A percentile compares a stretch with the other conserved stretches of the same genome.
Evolutionary conservation across 1,284 basidiomycete genomes (phyloP).

Genomic region (Phellopilus nigrolimitatus): DNA sequence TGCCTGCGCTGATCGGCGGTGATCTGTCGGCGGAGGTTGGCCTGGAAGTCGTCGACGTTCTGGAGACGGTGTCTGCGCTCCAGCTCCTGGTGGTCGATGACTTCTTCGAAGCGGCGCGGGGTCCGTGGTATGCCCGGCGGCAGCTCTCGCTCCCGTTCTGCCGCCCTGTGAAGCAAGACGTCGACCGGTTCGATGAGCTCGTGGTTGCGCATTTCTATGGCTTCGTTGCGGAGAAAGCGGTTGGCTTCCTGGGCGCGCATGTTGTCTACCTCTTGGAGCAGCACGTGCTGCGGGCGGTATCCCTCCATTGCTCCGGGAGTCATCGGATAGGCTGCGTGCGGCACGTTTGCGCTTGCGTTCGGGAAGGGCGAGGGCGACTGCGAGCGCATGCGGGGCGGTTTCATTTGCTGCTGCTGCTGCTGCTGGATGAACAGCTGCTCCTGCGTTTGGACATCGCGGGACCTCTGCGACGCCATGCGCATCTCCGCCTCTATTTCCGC

Average conservation of each 20-base stretch:
- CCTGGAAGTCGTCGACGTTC: constrained; percentile 11
- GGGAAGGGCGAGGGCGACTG: constrained; percentile 14
- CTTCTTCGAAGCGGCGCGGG: constrained; percentile 25
- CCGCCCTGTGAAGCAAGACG: constrained; percentile 14
- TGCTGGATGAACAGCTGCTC: constrained; percentile 23
- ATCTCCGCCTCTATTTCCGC: constrained; percentile 96
- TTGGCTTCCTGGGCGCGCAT: constrained; percentile 24
- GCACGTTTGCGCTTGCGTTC: not conserved
- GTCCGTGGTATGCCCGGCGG: constrained; percentile 36
- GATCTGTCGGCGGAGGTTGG: constrained; percentile 16
- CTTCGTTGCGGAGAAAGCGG: constrained; percentile 22
- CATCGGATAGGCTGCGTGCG: constrained; percentile 10
- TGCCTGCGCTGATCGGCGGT: constrained; percentile 19
- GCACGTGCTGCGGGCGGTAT: constrained; percentile 21
- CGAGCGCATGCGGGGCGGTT: constrained; percentile 20
- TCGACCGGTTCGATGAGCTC: constrained; percentile 2
- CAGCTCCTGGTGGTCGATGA: constrained; percentile 4
- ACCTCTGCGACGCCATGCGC: constrained; percentile 45
- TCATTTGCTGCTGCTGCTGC: constrained; percentile 27
- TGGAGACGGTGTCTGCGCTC: not conserved
- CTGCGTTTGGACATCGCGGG: constrained; percentile 19
- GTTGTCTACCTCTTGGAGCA: constrained; percentile 31
- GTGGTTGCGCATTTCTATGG: constrained; percentile 15
- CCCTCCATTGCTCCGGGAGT: not conserved
- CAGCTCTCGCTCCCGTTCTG: constrained; percentile 31